A percentile compares a stretch with the other conserved stretches of the same genome.
These are phyloP conservation scores for Alternaria ethzedia DNA, from an alignment of 2,329 filamentous ascomycete species.

Conservation along the genomic window DNA sequence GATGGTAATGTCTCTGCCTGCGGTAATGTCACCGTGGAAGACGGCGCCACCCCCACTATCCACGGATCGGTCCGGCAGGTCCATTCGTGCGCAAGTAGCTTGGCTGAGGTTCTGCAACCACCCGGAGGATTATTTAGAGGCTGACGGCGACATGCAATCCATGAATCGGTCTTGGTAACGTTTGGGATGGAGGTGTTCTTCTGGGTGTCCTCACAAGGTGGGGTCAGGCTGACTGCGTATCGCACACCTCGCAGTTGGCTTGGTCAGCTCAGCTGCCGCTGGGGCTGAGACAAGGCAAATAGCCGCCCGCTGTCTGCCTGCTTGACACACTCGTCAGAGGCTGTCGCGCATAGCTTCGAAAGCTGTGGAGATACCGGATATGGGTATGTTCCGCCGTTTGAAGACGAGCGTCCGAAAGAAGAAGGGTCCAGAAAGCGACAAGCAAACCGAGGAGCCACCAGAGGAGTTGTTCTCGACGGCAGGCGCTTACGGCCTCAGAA, in stretches of 20 bases:
- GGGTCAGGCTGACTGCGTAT: background rate
- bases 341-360: background rate
- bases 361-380: background rate
- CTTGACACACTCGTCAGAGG: fast-evolving
- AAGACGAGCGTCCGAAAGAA: background rate
- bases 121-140: background rate
- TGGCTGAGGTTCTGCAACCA: background rate
- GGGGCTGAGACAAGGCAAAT: background rate
- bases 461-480: background rate
- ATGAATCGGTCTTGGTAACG: background rate
- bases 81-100: background rate
- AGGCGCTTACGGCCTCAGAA: background rate
- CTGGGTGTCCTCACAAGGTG: background rate
- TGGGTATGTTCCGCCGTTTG: background rate
- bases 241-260: background rate
- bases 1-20: background rate
- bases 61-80: background rate
- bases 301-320: fast-evolving
- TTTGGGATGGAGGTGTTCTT: background rate
- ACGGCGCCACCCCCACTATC: background rate
- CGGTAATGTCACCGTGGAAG: background rate
- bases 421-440: fast-evolving
- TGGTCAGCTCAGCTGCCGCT: background rate
- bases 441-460: background rate
- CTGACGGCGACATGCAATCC: background rate